These are phyloP conservation scores for Apophysomyces trapeziformis DNA, from an alignment of 371 early-diverging fungal genomes.

Conservation along the genomic window DNA sequence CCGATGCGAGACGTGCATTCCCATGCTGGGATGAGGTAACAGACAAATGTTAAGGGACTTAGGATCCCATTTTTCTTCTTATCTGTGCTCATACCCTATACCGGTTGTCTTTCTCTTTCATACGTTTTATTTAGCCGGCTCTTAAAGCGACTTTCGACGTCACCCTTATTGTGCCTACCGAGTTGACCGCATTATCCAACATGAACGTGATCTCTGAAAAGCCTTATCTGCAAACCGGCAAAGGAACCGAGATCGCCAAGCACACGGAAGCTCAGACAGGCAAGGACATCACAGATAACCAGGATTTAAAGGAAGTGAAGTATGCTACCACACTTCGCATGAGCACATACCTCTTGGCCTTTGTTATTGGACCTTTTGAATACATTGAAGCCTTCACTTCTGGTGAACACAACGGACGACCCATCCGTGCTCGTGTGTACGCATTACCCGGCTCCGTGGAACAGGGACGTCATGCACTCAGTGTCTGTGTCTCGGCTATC, in stretches of 20 bases:
- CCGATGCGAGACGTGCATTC: constrained; percentile 89
- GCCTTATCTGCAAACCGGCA: constrained; percentile 38
- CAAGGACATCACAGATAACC: constrained; percentile 23
- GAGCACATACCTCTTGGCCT: constrained; percentile 88
- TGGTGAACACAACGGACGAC: constrained; percentile 55
- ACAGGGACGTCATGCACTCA: constrained; percentile 78
- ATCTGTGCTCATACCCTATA: too few species aligned
- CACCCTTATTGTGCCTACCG: constrained; percentile 72
- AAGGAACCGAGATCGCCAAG: constrained; percentile 34
- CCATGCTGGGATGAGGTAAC: constrained; percentile 90
- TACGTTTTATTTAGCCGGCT: constrained; percentile 54
- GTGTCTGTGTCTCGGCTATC: constrained; percentile 71
- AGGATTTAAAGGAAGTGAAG: constrained; percentile 62
- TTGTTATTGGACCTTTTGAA: constrained; percentile 86
- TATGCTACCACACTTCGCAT: constrained; percentile 90
- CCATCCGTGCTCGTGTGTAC: constrained; percentile 80
- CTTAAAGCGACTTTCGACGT: constrained; percentile 92
- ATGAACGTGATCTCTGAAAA: constrained; percentile 72
- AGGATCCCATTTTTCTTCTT: too few species aligned
- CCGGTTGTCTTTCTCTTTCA: not conserved
- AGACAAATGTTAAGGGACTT: too few species aligned
- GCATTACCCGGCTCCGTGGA: constrained; percentile 72
- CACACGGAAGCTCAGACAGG: constrained; percentile 25
- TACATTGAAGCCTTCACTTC: constrained; percentile 78
- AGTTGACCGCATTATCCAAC: constrained; percentile 86